A percentile compares a stretch with the other conserved stretches of the same genome.
Evolutionary conservation across 306 rosid genomes (phyloP).

Genomic region (Vigna angularis): DNA sequence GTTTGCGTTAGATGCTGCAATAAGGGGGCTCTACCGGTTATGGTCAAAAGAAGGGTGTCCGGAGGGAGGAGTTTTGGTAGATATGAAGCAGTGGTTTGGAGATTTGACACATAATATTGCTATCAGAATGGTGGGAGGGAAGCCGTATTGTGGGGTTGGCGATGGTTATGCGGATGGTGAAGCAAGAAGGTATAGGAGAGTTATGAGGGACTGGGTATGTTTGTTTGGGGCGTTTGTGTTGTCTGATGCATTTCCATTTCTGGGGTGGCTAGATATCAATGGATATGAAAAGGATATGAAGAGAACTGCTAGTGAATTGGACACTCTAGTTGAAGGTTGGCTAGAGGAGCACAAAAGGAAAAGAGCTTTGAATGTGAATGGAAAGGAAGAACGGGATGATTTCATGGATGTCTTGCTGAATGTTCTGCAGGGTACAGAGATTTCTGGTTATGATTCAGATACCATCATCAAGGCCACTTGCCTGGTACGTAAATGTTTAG

Average conservation of each 20-base stretch:
- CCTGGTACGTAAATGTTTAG: constrained; percentile 38
- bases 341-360: constrained; percentile 55
- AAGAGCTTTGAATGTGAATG: constrained; percentile 33
- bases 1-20: constrained; percentile 44
- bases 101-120: constrained; percentile 50
- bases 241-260: constrained; percentile 57
- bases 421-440: constrained; percentile 39
- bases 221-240: constrained; percentile 53
- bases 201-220: constrained; percentile 47
- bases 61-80: constrained; percentile 49
- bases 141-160: constrained; percentile 37
- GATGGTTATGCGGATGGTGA: constrained; percentile 46
- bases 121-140: constrained; percentile 60
- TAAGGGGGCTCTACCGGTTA: constrained; percentile 35
- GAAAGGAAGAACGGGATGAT: constrained; percentile 51
- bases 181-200: constrained; percentile 40
- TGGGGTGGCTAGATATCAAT: constrained; percentile 53
- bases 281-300: constrained; percentile 55
- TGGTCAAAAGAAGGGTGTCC: constrained; percentile 16
- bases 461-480: constrained; percentile 60
- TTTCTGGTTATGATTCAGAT: constrained; percentile 48
- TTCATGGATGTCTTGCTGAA: constrained; percentile 53
- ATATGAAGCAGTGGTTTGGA: constrained; percentile 64
- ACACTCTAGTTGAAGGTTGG: constrained; percentile 44
- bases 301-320: constrained; percentile 50